phyloP scores from a whole-genome alignment of 2,329 filamentous ascomycete genomes.

The Monilinia polystroma region DNA sequence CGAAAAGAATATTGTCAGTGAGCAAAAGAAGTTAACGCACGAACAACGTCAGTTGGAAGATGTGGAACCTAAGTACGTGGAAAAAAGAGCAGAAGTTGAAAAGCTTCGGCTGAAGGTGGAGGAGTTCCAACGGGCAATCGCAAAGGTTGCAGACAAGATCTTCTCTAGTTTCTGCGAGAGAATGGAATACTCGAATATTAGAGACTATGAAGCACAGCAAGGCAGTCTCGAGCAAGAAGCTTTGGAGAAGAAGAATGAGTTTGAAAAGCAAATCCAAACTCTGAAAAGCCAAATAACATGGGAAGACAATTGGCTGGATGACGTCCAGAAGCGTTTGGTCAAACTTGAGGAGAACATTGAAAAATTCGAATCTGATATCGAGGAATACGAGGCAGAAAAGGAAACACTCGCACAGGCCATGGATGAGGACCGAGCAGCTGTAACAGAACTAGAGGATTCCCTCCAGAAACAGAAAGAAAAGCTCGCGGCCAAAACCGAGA shows the following conservation, averaged over 20 bases:
- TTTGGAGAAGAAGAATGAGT: conserved; percentile 80
- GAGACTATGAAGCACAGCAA: conserved; percentile 90
- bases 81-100: conserved; percentile 68
- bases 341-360: conserved; percentile 65
- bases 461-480: conserved; percentile 68
- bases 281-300: conserved; percentile 62
- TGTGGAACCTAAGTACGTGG: conserved; percentile 72
- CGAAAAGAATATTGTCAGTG: conserved; percentile 79
- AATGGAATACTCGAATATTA: conserved; percentile 84
- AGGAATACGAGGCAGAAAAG: conserved; percentile 70
- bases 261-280: conserved; percentile 78
- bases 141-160: conserved; percentile 81
- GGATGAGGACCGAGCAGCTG: conserved; percentile 69
- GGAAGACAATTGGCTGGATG: conserved; percentile 53
- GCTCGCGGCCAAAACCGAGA: conserved; percentile 68
- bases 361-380: conserved; percentile 67
- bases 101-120: conserved; percentile 57
- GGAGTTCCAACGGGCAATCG: conserved; percentile 62
- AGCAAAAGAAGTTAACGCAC: conserved; percentile 76
- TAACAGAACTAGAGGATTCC: conserved; percentile 72
- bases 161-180: conserved; percentile 83
- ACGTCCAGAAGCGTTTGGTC: conserved; percentile 67
- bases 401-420: conserved; percentile 71
- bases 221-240: conserved; percentile 89
- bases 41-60: conserved; percentile 72